A percentile compares a stretch with the other conserved stretches of the same genome.
phyloP scores from a whole-genome alignment of 495 filamentous ascomycete genomes.

The Daldinia vernicosa region DNA sequence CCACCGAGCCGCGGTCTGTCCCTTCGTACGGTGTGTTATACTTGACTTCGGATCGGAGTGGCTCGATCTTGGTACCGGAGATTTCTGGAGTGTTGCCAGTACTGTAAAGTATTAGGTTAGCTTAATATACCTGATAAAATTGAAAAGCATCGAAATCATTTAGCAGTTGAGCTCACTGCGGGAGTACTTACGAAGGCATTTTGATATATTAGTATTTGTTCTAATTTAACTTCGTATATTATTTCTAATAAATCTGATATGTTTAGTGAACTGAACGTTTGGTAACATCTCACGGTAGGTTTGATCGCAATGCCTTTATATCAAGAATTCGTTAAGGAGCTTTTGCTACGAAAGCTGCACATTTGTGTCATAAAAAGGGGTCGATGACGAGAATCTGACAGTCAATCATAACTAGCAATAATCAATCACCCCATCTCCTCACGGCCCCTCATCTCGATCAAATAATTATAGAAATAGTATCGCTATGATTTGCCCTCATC shows the following conservation, averaged over 20 bases:
- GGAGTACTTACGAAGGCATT: constrained; percentile 23
- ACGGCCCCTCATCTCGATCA: background rate
- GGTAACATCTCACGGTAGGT: background rate
- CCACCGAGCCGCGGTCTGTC: constrained; percentile 10
- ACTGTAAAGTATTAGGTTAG: constrained; percentile 3
- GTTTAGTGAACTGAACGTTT: background rate
- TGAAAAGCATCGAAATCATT: background rate
- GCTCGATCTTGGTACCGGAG: constrained; percentile 27
- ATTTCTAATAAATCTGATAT: background rate
- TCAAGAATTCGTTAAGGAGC: background rate
- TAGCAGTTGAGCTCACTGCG: background rate
- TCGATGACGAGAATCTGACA: constrained; percentile 13
- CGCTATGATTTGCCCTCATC: background rate
- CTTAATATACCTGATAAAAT: background rate
- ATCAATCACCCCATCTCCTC: constrained; percentile 10
- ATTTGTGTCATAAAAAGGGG: constrained; percentile 27
- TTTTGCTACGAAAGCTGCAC: background rate
- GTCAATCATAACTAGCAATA: constrained; percentile 14
- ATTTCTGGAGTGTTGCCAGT: constrained; percentile 17
- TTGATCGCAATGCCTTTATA: background rate
- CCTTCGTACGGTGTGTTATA: constrained; percentile 11
- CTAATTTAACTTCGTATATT: background rate
- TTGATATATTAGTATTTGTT: constrained; percentile 2
- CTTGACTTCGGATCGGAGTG: constrained; percentile 22
- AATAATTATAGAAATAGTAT: background rate